Evolutionary conservation across 257 asterid genomes (phyloP).

Genomic region (Lantana camara): DNA sequence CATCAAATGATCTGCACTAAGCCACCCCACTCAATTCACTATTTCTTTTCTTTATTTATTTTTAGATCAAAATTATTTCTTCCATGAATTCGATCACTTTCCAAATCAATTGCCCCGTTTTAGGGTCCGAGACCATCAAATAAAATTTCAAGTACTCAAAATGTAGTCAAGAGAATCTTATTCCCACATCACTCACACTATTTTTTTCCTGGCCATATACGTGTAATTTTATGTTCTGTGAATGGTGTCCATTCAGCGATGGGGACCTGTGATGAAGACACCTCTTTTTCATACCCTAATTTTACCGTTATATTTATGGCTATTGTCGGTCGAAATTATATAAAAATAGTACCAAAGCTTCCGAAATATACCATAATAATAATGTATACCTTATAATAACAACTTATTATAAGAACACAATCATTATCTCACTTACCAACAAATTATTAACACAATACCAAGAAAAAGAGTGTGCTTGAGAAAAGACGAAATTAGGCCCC

Average conservation of each 20-base stretch:
- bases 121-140: too few species aligned
- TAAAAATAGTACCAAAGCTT: too few species aligned
- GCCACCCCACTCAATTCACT: too few species aligned
- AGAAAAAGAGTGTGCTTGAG: background rate
- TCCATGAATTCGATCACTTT: too few species aligned
- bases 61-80: too few species aligned
- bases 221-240: background rate
- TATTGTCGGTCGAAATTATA: background rate
- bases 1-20: too few species aligned
- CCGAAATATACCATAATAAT: too few species aligned
- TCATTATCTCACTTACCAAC: background rate
- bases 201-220: conserved; percentile 5
- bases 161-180: background rate
- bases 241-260: background rate
- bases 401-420: background rate
- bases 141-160: too few species aligned
- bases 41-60: too few species aligned
- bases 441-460: background rate
- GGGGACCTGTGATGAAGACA: background rate
- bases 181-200: background rate
- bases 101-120: too few species aligned
- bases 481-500: conserved; percentile 6
- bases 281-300: background rate
- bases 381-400: too few species aligned
- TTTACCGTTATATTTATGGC: background rate